Percentiles rank a stretch among this genome's conserved stretches.
Conservation (phyloP, 202 grass and related monocot species). For the Carex arenaria region DNA sequence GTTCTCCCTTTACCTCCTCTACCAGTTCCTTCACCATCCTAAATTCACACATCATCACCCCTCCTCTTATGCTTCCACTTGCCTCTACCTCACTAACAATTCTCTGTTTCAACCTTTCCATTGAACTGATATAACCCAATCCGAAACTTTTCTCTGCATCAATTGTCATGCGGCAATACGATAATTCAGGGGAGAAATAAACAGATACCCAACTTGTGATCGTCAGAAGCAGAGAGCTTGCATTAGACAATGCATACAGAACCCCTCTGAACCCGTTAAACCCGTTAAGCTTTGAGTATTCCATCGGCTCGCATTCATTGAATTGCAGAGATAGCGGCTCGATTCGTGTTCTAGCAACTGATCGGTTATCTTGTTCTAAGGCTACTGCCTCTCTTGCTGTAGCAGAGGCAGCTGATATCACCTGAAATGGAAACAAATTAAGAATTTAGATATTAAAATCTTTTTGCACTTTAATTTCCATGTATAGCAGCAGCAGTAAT, state of each 20-base stretch:
- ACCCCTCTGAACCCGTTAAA: conserved; percentile 97
- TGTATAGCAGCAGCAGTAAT: not conserved
- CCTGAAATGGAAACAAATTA: conserved; percentile 30
- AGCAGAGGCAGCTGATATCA: conserved; percentile 51
- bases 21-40: conserved; percentile 47
- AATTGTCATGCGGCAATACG: not conserved
- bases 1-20: conserved; percentile 61
- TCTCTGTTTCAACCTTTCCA: conserved; percentile 74
- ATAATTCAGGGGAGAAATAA: conserved; percentile 30
- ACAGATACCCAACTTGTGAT: conserved; percentile 57
- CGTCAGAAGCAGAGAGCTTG: conserved; percentile 78
- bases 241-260: conserved; percentile 76
- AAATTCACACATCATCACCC: conserved; percentile 82
- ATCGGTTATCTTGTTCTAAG: conserved; percentile 77
- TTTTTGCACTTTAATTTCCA: not conserved
- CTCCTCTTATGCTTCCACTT: conserved; percentile 22
- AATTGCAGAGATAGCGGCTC: conserved; percentile 78
- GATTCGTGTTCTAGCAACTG: conserved; percentile 48
- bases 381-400: conserved; percentile 71
- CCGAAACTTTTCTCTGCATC: not conserved
- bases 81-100: conserved; percentile 52
- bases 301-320: conserved; percentile 44
- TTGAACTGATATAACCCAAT: conserved; percentile 53
- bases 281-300: conserved; percentile 53
- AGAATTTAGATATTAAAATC: not conserved